Conservation (phyloP, 495 filamentous ascomycete genomes). For the Rostrohypoxylon terebratum region DNA sequence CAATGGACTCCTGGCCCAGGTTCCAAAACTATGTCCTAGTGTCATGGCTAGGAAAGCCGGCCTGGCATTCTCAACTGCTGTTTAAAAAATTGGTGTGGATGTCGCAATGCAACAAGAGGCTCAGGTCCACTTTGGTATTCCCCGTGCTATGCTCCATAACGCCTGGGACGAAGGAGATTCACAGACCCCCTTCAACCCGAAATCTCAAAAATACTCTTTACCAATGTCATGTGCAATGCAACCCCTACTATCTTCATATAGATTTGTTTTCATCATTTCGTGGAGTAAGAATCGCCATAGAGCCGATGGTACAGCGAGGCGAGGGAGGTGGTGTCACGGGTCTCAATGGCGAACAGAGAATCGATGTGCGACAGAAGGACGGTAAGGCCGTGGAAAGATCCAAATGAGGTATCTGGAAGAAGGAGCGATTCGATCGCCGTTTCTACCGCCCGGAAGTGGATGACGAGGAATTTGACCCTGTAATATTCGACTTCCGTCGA, state of each 20-base stretch:
- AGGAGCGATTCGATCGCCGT: slow-evolving; percentile 51
- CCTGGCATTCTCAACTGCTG: slow-evolving; percentile 29
- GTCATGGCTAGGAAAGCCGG: slow-evolving; percentile 31
- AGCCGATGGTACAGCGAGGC: slow-evolving; percentile 39
- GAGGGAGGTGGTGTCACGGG: slow-evolving; percentile 27
- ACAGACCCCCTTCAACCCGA: slow-evolving; percentile 23
- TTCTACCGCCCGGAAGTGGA: slow-evolving; percentile 52
- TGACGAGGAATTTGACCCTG: slow-evolving; percentile 47
- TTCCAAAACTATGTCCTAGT: slow-evolving; percentile 34
- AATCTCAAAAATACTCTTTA: slow-evolving; percentile 33
- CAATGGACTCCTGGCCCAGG: slow-evolving; percentile 22
- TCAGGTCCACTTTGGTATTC: slow-evolving; percentile 35
- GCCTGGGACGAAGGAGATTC: slow-evolving; percentile 30
- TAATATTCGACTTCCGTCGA: slow-evolving; percentile 44
- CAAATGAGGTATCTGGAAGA: slow-evolving; percentile 49
- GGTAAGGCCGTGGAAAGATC: slow-evolving; percentile 39
- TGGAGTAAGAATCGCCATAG: slow-evolving; percentile 38
- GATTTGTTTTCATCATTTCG: slow-evolving; percentile 41
- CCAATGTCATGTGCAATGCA: slow-evolving; percentile 36
- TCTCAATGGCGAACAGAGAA: slow-evolving; percentile 40
- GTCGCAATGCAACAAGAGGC: slow-evolving; percentile 6
- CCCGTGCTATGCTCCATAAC: slow-evolving; percentile 35
- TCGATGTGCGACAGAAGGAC: slow-evolving; percentile 40
- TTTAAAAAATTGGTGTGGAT: slow-evolving; percentile 15
- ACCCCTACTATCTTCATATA: slow-evolving; percentile 32